Base-by-base conservation (phyloP, 164 flowering plant genomes). In the Piper longum region DNA sequence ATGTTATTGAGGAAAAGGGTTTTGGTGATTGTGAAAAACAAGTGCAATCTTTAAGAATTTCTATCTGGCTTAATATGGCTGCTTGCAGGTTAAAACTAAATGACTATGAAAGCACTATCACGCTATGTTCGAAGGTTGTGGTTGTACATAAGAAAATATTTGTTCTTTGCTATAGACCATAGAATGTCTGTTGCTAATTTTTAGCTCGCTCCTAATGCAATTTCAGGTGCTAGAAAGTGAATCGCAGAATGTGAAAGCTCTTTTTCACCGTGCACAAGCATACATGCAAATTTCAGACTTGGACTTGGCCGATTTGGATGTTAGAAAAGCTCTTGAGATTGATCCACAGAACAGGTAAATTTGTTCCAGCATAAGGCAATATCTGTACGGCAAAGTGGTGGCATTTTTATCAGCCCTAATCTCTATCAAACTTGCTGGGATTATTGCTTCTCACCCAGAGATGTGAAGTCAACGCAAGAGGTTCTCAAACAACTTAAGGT, bases 21-120 rank as follows among this genome's bases (percentile, higher is more conserved):
- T 81, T 75, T 66, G 70, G 63, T 17, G 84, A 79, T 73, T 82
- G 74, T 52, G 83, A 70, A 62, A 84, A 76, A 69, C 71, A 71
- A 16, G 77, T 69, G 0, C 78, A 81, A 61, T 68, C 77, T 51
- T 72, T 85, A 45, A 79, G 80, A 76, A 78, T 84, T 12, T 78
- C 85, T 59, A 82, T 89, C 75, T 83, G 87, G 87, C 71, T 84
- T 70, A 88, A 88, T 72, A 71, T 71, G 74, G 89, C 91, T 54
- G 95, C 91, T 40, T 83, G 89, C 72, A 62, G 79, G 68, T 82
- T 84, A 56, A 85, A 84, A 70, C 75, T 81, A 43, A 78, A 80
- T 59, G 74, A 85, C 26, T 85, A 71, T 66, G 66, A 56, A 26
- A 86, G 57, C 69, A 87, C 81, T 57, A 77, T 81, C 61, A 67